Conservation (phyloP, 768 basidiomycete species). For the Tylopilus vinaceipallidus region DNA sequence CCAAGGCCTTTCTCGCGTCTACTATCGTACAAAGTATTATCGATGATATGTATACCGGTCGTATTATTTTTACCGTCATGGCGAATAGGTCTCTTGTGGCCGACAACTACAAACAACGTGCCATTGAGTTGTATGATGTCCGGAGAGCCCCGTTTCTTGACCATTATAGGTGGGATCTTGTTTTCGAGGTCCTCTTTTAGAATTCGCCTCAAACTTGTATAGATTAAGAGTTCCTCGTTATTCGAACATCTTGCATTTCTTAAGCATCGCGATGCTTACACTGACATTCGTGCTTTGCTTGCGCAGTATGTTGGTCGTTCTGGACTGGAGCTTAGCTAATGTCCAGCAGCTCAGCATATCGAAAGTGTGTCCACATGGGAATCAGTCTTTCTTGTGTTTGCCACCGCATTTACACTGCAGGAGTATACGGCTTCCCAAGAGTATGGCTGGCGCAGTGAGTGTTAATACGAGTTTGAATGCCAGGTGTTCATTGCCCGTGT, state of each 20-base stretch:
- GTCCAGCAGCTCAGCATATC: conserved; percentile 52
- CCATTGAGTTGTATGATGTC: conserved; percentile 70
- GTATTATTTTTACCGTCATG: conserved; percentile 62
- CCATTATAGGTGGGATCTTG: conserved; percentile 63
- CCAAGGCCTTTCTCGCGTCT: conserved; percentile 81
- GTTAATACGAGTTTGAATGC: conserved; percentile 1
- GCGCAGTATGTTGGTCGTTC: conserved; percentile 49
- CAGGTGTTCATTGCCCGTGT: neutral
- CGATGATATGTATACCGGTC: conserved; percentile 83
- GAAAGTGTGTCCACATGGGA: conserved; percentile 60
- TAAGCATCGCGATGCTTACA: conserved; percentile 70
- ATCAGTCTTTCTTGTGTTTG: conserved; percentile 70
- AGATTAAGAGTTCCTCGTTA: conserved; percentile 84
- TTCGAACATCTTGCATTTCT: conserved; percentile 70
- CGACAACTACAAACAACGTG: conserved; percentile 84
- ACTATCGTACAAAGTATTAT: conserved; percentile 86
- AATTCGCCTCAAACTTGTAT: conserved; percentile 4
- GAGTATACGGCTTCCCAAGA: conserved; percentile 88
- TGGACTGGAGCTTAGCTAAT: conserved; percentile 1
- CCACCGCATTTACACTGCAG: conserved; percentile 74
- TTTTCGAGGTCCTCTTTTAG: neutral
- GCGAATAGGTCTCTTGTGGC: conserved; percentile 74
- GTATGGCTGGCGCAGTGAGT: conserved; percentile 84
- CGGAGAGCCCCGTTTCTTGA: conserved; percentile 71
- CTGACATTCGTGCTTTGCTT: conserved; percentile 73